phyloP scores from a whole-genome alignment of 2,329 filamentous ascomycete species.

The Exophiala sp. region DNA sequence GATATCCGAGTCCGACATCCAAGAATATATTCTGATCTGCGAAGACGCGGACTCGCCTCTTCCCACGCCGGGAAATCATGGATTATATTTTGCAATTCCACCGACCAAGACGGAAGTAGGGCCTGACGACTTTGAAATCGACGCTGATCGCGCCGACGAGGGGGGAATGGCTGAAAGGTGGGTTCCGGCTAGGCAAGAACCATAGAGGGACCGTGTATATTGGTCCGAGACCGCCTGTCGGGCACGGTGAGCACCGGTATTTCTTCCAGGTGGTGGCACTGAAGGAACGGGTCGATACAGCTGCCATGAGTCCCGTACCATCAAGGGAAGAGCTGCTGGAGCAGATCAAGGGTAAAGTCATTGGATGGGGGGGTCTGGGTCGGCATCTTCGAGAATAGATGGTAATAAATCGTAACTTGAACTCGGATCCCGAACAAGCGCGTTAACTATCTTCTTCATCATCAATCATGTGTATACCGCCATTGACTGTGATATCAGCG shows the following conservation, averaged over 20 bases:
- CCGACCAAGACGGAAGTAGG: conserved; percentile 33
- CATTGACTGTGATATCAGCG: too few relatives aligned
- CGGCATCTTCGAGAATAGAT: conserved; percentile 43
- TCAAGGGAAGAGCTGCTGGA: conserved; percentile 42
- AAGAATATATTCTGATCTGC: conserved; percentile 44
- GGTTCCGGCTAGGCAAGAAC: conserved; percentile 46
- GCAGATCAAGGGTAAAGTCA: conserved; percentile 45
- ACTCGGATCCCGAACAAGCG: too few relatives aligned
- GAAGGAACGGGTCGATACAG: conserved; percentile 39
- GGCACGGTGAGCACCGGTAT: conserved; percentile 50
- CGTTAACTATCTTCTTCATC: too few relatives aligned
- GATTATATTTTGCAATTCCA: conserved; percentile 42
- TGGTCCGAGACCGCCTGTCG: conserved; percentile 44
- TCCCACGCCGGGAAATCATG: conserved; percentile 43
- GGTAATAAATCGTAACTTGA: conserved; percentile 18
- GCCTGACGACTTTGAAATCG: conserved; percentile 37
- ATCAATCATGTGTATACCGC: too few relatives aligned
- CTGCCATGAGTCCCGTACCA: conserved; percentile 36
- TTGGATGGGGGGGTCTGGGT: conserved; percentile 49
- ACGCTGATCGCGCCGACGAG: conserved; percentile 18
- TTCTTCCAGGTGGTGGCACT: conserved; percentile 49
- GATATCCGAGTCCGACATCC: conserved; percentile 23
- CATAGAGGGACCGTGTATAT: conserved; percentile 40
- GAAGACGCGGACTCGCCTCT: conserved; percentile 47
- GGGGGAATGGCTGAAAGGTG: conserved; percentile 32